Conservation (phyloP, 2,329 filamentous ascomycete genomes). For the Seiridium unicorne region DNA sequence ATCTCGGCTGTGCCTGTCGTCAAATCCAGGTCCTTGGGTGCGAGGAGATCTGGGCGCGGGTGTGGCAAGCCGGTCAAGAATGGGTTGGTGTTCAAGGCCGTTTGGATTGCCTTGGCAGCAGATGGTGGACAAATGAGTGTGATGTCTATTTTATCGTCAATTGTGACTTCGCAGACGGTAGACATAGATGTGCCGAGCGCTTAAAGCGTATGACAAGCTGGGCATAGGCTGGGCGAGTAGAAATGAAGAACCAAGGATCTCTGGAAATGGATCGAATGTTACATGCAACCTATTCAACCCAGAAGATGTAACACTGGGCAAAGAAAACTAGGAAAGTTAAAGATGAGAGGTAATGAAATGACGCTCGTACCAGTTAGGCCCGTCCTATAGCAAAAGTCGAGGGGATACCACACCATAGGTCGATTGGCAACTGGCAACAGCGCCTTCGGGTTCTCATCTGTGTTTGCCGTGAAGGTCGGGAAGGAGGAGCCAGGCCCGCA, state of each 20-base stretch:
- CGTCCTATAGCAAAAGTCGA: conserved; percentile 81
- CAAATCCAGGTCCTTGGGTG: conserved; percentile 72
- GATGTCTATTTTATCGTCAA: conserved; percentile 43
- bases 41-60: conserved; percentile 72
- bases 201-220: no score
- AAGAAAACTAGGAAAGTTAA: no score
- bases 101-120: conserved; percentile 64
- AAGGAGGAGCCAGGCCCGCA: conserved; percentile 82
- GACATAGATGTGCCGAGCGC: no score
- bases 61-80: conserved; percentile 71
- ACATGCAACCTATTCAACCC: background rate
- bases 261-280: background rate
- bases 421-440: conserved; percentile 79
- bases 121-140: conserved; percentile 63
- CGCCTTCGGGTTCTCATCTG: conserved; percentile 79
- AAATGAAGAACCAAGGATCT: no score
- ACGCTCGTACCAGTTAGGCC: conserved; percentile 65
- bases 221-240: no score
- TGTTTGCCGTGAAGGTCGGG: conserved; percentile 77
- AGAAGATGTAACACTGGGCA: background rate
- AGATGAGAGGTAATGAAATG: background rate
- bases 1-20: conserved; percentile 90
- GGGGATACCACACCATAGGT: conserved; percentile 87
- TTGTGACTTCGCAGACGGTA: no score
- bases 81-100: conserved; percentile 75